phyloP scores from a whole-genome alignment of 129 eudicot genomes.

The Saposhnikovia divaricata region DNA sequence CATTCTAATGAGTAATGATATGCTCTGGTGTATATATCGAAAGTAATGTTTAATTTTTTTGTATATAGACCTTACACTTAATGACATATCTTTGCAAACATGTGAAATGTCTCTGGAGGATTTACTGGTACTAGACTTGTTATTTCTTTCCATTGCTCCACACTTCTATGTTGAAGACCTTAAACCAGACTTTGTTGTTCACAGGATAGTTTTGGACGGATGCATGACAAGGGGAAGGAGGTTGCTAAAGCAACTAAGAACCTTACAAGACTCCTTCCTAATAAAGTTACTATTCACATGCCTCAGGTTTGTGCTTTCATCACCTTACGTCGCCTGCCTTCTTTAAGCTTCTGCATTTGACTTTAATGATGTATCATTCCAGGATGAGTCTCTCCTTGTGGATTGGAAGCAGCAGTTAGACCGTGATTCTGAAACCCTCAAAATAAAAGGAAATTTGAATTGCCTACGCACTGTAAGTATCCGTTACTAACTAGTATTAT shows the following conservation, averaged over 20 bases:
- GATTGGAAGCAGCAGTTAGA: conserved; percentile 81
- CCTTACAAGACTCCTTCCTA: conserved; percentile 71
- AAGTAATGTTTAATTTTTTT: background rate
- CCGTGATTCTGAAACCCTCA: conserved; percentile 67
- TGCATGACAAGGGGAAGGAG: conserved; percentile 70
- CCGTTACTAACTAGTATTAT: background rate
- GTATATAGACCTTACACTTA: background rate
- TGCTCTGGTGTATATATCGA: background rate
- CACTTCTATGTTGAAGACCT: conserved; percentile 3
- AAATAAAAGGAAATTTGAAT: conserved; percentile 59
- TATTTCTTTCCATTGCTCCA: background rate
- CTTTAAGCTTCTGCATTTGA: background rate
- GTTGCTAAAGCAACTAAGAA: conserved; percentile 65
- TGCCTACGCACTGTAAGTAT: conserved; percentile 62
- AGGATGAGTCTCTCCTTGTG: conserved; percentile 80
- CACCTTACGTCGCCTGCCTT: background rate
- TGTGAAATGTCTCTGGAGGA: background rate
- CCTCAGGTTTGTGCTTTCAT: conserved; percentile 69
- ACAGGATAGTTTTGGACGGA: conserved; percentile 83
- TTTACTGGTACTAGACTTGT: background rate
- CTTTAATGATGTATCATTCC: conserved; percentile 16
- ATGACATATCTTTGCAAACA: background rate
- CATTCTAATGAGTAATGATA: background rate
- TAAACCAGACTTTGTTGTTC: conserved; percentile 14
- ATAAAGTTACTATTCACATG: conserved; percentile 81